These are phyloP conservation scores for Globisporangium perplexum DNA, from an alignment of 352 stramenopile genomes.

Conservation along the genomic window DNA sequence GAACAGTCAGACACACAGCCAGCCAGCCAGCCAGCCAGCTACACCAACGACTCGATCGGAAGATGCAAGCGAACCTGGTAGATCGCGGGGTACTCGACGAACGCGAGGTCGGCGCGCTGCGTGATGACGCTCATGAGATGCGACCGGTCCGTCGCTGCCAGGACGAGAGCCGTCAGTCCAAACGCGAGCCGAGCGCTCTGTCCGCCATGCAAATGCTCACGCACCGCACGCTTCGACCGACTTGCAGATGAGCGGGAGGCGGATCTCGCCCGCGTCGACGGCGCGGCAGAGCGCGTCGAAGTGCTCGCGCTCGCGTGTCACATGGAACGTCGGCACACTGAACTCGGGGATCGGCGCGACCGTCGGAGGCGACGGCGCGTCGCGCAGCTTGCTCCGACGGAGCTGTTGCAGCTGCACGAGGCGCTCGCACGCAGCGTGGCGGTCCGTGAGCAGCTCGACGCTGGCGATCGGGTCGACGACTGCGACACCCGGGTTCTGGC, in stretches of 20 bases:
- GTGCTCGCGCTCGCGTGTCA: conserved; percentile 29
- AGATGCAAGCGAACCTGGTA: conserved; percentile 45
- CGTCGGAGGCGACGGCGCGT: conserved; percentile 12
- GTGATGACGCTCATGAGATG: conserved; percentile 84
- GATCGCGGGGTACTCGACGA: conserved; percentile 47
- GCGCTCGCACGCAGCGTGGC: conserved; percentile 50
- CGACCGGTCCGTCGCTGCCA: conserved; percentile 65
- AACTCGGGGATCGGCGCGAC: conserved; percentile 19
- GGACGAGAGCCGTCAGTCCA: neutral
- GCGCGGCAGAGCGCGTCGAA: conserved; percentile 31
- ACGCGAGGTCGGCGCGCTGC: conserved; percentile 46
- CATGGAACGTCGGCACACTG: conserved; percentile 43
- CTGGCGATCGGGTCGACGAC: conserved; percentile 67
- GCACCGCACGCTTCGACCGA: conserved; percentile 77
- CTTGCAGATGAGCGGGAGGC: conserved; percentile 77
- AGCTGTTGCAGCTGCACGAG: conserved; percentile 17
- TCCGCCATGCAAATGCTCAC: too few relatives aligned
- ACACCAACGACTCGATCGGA: neutral
- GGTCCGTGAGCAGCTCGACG: conserved; percentile 67
- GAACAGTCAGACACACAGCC: neutral
- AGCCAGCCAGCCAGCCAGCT: neutral
- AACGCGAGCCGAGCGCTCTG: too few relatives aligned
- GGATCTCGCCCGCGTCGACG: conserved; percentile 31
- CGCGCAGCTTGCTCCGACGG: conserved; percentile 8
- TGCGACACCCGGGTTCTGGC: conserved; percentile 34